Percentiles rank a stretch among this genome's conserved stretches.
Conservation (phyloP, 768 basidiomycete genomes). For the Tylopilus sp. region DNA sequence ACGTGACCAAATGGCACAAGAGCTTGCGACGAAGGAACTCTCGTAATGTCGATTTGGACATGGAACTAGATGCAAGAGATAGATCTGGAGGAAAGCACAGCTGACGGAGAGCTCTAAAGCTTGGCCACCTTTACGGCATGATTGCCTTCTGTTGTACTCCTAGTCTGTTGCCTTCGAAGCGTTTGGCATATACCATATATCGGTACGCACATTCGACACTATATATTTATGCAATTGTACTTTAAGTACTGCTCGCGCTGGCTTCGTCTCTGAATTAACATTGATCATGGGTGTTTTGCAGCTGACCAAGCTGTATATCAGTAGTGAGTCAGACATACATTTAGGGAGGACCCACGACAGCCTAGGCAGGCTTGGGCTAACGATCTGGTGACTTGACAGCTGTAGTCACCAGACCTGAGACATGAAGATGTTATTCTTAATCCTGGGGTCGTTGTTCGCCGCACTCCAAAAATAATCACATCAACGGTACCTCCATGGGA, state of each 20-base stretch:
- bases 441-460: too few relatives aligned
- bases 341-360: too few relatives aligned
- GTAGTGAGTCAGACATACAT: too few relatives aligned
- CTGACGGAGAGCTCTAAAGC: not conserved
- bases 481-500: too few relatives aligned
- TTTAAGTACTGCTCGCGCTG: not conserved
- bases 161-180: not conserved
- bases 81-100: not conserved
- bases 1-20: not conserved
- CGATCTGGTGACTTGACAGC: too few relatives aligned
- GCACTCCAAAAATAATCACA: too few relatives aligned
- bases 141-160: not conserved
- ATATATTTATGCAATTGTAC: not conserved
- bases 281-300: not conserved
- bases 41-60: conserved; percentile 3
- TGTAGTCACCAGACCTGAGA: too few relatives aligned
- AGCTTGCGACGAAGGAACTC: not conserved
- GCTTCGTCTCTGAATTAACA: not conserved
- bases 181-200: too few relatives aligned
- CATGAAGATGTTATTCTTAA: too few relatives aligned
- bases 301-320: too few relatives aligned
- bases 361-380: too few relatives aligned
- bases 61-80: not conserved
- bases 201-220: not conserved
- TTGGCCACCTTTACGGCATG: not conserved